Base-by-base conservation (phyloP, 805 yeast genomes). In the Torulaspora quercuum region DNA sequence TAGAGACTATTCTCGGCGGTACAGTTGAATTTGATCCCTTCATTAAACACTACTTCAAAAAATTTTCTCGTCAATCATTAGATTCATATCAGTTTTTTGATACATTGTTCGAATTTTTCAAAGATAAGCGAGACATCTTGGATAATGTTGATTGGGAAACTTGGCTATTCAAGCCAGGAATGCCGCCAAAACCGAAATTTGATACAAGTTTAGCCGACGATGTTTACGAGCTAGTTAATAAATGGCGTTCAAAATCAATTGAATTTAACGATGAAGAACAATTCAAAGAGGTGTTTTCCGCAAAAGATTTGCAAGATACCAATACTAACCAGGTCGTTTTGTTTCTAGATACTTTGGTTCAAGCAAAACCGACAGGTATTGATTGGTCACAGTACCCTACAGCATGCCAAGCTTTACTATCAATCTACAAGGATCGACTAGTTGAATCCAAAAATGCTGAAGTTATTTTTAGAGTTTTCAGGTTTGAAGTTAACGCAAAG, bases 151-250 rank as follows among this genome's bases (percentile, higher is more conserved):
- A 88, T 60, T 88, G 96, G 95, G 70, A 85, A 36, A 61, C 76
- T 17, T 88, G 96, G 95, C 65, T 86, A 38, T 82, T 70, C 61
- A 68, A 72, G 26, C 82, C 92, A 4, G 96, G 96, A 2, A 73
- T 88, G 71, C 96, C 97, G 26, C 95, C 94, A 45, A 82, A 77
- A 56, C 95, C 94, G 10, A 55, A 74, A 22, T 87, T 88, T 55
- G 86, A 85, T 56, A 84, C 95, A 2, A 67, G 79, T 2, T 67
- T 88, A 51, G 95, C 82, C 6, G 87, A 82, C 52, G 72, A 75
- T 53, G 86, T 90, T 50, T 76, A 77, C 49, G 49, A 53, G 3
- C 69, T 88, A 39, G 86, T 89, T 13, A 67, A 69, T 11, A 69
- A 64, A 50, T 89, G 96, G 96, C 62, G 65, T 28, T 44, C 49